phyloP scores from a whole-genome alignment of 2,329 filamentous ascomycete genomes.

The Trichoderma atrobrunneum region DNA sequence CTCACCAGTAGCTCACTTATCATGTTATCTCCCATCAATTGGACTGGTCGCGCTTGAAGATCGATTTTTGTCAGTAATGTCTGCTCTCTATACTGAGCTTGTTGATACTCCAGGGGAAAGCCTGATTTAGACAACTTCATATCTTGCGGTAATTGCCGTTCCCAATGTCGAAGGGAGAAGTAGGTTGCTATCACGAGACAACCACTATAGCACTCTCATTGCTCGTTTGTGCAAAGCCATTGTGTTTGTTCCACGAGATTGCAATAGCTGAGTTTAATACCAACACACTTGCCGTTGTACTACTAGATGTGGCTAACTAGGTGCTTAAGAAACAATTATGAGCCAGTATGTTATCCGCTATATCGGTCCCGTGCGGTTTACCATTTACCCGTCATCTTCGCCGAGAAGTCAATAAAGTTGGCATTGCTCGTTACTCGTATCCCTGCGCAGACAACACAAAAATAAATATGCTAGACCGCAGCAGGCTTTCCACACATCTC shows the following conservation, averaged over 20 bases:
- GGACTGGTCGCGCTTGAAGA: rapidly evolving
- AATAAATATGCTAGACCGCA: not conserved
- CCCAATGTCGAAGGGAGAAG: not conserved
- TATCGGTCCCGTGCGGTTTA: not conserved
- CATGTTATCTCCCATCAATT: not conserved
- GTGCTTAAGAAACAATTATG: not conserved
- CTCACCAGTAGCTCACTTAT: not conserved
- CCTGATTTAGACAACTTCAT: not conserved
- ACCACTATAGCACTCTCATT: not conserved
- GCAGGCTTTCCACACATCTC: not conserved
- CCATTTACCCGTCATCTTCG: not conserved
- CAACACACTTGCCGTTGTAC: not conserved
- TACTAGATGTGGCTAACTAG: not conserved
- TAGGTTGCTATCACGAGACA: not conserved
- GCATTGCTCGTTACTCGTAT: not conserved
- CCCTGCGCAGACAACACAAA: not conserved
- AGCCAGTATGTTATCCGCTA: not conserved
- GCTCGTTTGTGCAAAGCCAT: not conserved
- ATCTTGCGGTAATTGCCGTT: not conserved
- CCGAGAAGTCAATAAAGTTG: not conserved
- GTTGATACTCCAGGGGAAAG: not conserved
- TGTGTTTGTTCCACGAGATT: not conserved
- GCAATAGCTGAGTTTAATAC: not conserved
- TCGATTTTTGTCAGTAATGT: not conserved
- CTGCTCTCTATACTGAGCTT: not conserved